A percentile compares a stretch with the other conserved stretches of the same genome.
Conservation (phyloP, 495 filamentous ascomycete genomes). For the Penicillium manginii region DNA sequence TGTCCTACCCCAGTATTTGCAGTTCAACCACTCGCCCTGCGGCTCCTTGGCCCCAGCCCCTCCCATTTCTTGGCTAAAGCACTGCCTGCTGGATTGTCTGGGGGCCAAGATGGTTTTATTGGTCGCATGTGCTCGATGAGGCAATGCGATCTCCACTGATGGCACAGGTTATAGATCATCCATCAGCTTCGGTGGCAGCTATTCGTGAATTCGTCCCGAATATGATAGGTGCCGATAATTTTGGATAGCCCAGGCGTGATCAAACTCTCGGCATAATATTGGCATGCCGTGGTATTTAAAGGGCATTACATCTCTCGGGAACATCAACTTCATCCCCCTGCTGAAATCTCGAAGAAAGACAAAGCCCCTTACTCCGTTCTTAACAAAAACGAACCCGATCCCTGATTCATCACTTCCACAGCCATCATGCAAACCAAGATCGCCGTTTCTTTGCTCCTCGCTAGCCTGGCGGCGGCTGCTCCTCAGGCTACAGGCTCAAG, state of each 20-base stretch:
- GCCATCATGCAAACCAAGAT: constrained; percentile 24
- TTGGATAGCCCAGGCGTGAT: background rate
- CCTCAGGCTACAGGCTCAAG: constrained; percentile 14
- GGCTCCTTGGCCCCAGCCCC: background rate
- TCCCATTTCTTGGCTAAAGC: background rate
- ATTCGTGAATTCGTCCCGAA: background rate
- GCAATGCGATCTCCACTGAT: background rate
- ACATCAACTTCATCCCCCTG: background rate
- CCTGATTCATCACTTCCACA: background rate
- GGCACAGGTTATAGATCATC: background rate
- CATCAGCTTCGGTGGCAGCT: background rate
- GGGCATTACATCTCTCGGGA: background rate
- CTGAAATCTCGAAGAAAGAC: background rate
- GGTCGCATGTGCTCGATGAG: background rate
- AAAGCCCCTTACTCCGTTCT: background rate
- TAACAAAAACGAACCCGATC: background rate
- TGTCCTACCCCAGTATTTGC: background rate
- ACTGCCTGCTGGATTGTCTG: background rate
- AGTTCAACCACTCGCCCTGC: background rate
- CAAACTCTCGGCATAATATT: background rate
- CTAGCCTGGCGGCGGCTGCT: constrained; percentile 17
- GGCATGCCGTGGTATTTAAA: background rate
- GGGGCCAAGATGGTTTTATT: background rate
- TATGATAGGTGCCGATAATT: background rate
- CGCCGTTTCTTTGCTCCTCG: constrained; percentile 18